phyloP scores from a whole-genome alignment of 306 rosid species.

The Mucuna pruriens region DNA sequence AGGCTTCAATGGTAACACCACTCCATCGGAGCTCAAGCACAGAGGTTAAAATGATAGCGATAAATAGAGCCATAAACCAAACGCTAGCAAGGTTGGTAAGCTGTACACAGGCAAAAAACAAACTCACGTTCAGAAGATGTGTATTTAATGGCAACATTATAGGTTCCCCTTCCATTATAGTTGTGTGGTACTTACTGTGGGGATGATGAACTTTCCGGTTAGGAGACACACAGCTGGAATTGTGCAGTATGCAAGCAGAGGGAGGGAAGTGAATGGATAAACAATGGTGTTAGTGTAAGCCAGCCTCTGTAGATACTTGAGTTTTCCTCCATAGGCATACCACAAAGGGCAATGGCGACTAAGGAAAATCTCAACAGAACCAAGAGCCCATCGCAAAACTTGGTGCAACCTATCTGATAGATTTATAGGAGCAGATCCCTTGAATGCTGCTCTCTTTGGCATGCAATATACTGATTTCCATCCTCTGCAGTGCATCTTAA shows the following conservation, averaged over 20 bases:
- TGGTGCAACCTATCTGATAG: conserved; percentile 61
- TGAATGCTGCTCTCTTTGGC: conserved; percentile 57
- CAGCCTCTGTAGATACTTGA: conserved; percentile 52
- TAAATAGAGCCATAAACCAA: conserved; percentile 56
- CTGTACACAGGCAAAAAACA: conserved; percentile 19
- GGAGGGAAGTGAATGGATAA: conserved; percentile 61
- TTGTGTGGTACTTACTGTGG: conserved; percentile 45
- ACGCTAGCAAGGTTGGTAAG: conserved; percentile 53
- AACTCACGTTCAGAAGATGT: conserved; percentile 11
- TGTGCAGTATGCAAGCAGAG: conserved; percentile 57
- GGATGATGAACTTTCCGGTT: conserved; percentile 60
- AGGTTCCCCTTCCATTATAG: neutral
- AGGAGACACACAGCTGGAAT: conserved; percentile 61
- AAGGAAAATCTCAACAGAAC: conserved; percentile 58
- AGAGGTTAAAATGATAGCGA: conserved; percentile 49
- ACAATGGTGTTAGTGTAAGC: conserved; percentile 58
- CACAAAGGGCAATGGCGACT: conserved; percentile 62
- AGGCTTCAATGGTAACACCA: conserved; percentile 46
- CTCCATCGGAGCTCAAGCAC: conserved; percentile 61
- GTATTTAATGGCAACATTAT: neutral
- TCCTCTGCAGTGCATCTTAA: conserved; percentile 65
- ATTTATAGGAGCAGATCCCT: conserved; percentile 60
- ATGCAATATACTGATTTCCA: conserved; percentile 63
- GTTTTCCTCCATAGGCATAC: conserved; percentile 60
- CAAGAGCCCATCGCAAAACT: conserved; percentile 62